Evolutionary conservation across 768 basidiomycete species (phyloP), one percentile per base, ranked within the genome.

Genomic region (Lentinus tigrinus): DNA sequence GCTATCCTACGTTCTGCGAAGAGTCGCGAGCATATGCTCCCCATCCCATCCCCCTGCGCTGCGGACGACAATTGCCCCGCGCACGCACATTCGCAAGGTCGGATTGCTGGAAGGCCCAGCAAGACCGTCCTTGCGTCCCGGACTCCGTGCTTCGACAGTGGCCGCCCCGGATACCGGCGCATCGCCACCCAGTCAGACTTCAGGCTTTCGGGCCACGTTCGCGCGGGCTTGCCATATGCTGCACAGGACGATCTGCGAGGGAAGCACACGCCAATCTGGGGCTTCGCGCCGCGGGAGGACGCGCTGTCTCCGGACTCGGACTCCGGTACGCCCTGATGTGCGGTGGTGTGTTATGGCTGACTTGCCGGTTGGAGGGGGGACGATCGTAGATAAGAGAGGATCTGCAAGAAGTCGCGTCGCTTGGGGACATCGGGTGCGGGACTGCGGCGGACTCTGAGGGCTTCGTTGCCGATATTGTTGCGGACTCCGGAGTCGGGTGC

Each of bases 261-360:
- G 39, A 31, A 51, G 43, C 19, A 11, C 10, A 51, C 46, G 56
- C 52, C 50, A 57, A 58, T 47, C 34, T 48, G 19, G 47, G 44
- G 57, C 57, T 58, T 58, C 57, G 57, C 52, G 51, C 38, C 48
- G 43, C 40, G 31, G 49, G 28, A 14, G n/a, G 8, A 48, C 39
- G 56, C 48, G n/a, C n/a, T n/a, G n/a, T n/a, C n/a, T n/a, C n/a
- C n/a, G 2, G 19, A 19, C 40, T 16, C 39, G 26, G 14, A n/a
- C 39, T n/a, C 16, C 24, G 51, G 40, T 42, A n/a, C 31, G 56
- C 43, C 56, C 50, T 57, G 56, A 57, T 44, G 48, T 36, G 28
- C 56, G 42, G 0, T 10, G 21, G 39, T n/a, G 27, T 14, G 42
- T n/a, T 57, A 43, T 57, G 56, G 56, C 7, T 7, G 40, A 5